Evolutionary conservation across 2,329 filamentous ascomycete species (phyloP), one percentile per base, ranked within the genome.

Genomic region (Aspergillus nomiae): DNA sequence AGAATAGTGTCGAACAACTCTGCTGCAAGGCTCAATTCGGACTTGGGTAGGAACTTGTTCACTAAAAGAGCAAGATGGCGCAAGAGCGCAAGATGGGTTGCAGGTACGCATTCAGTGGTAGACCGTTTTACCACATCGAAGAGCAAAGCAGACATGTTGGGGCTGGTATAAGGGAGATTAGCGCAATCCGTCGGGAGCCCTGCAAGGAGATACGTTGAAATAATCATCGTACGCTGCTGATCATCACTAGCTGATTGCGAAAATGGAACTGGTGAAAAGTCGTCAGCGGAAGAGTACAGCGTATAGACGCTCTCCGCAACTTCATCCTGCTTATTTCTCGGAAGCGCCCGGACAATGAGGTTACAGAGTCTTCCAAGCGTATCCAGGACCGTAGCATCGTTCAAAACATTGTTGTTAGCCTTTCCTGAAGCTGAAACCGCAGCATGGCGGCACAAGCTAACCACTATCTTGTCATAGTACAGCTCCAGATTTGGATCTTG

Each of bases 321-420:
- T 58, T 80, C 73, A 12, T 81, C 79, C 66, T 86, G 83, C 59
- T 85, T 84, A 54, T 82, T 77, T 38, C 80, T 78, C 1, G 84
- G 79, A 56, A 87, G 81, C 16, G 83, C 79, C 53, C 85, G 80
- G 36, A 90, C 78, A 53, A 90, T 85, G 53, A 88, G 75, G 67
- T 86, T 89, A 70, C 83, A 83, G 41, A 90, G 82, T 50, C 86
- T 81, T 26, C 88, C 88, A 21, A 89, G 81, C 8, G 87, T 80
- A 62, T 90, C 86, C 9, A 89, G 75, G 8, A 85, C 82, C 6
- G 77, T 76, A 57, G 85, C 80, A 66, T 89, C 83, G 36, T 71
- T 84, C 69, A 85, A 70, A 26, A 78, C 74, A 19, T 71, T 76
- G 30, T 79, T 77, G 54, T 73, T 72, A 6, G 67, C 66, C 16